phyloP scores from a whole-genome alignment of 305 asterid genomes.

The Striga hermonthica region DNA sequence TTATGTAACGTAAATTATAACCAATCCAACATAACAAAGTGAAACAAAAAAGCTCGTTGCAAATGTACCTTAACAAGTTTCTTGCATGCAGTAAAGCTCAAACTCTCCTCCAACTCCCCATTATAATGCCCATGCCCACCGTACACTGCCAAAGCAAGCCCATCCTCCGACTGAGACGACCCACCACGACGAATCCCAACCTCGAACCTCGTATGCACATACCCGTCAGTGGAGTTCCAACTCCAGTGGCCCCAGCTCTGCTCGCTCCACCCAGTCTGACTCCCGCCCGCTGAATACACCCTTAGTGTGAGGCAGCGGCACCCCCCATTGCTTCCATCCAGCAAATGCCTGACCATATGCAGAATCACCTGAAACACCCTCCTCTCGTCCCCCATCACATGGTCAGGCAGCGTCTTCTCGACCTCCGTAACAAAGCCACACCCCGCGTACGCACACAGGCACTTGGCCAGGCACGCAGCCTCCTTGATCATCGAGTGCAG shows the following conservation, averaged over 20 bases:
- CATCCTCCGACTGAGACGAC: conserved; percentile 34
- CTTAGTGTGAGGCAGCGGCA: conserved; percentile 59
- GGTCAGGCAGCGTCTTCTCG: conserved; percentile 67
- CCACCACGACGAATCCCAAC: conserved; percentile 45
- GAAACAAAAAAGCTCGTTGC: background rate
- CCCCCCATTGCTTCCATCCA: conserved; percentile 53
- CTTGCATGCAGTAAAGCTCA: conserved; percentile 85
- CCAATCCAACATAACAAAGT: background rate
- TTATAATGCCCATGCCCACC: conserved; percentile 37
- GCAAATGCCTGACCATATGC: conserved; percentile 81
- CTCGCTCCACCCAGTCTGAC: conserved; percentile 51
- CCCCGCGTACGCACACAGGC: conserved; percentile 69
- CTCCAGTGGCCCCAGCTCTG: conserved; percentile 65
- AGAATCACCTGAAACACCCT: conserved; percentile 81
- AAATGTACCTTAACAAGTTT: conserved; percentile 77
- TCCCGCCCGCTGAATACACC: conserved; percentile 48
- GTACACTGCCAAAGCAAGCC: conserved; percentile 34
- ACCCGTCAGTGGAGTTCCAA: conserved; percentile 56
- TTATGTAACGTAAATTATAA: background rate
- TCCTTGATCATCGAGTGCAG: conserved; percentile 71
- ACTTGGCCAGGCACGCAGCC: conserved; percentile 82
- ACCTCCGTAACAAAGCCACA: conserved; percentile 57
- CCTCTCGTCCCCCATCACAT: conserved; percentile 89
- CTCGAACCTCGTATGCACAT: conserved; percentile 50
- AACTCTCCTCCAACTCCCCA: conserved; percentile 56